phyloP scores from a whole-genome alignment of 106 monocot species.

The Hemerocallis citrina region DNA sequence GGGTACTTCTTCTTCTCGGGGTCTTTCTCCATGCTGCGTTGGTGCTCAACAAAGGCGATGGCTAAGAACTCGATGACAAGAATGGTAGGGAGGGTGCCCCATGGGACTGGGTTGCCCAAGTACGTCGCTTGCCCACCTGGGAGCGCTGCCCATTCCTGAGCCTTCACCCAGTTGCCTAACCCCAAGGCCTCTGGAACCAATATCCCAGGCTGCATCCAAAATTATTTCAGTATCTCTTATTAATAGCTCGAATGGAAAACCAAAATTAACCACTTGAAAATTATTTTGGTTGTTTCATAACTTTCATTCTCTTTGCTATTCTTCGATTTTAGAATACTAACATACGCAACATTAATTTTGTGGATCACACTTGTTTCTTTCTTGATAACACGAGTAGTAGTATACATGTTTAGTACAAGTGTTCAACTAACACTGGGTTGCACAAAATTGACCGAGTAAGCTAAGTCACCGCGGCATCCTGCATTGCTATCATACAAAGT shows the following conservation, averaged over 20 bases:
- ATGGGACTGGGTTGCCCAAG: constrained; percentile 88
- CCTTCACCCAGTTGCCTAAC: constrained; percentile 92
- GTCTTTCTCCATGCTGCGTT: constrained; percentile 97
- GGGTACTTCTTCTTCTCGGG: constrained; percentile 98
- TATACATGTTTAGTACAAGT: no score
- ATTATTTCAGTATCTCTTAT: not conserved
- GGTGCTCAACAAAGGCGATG: constrained; percentile 93
- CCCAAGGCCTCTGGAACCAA: constrained; percentile 87
- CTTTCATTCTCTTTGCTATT: not conserved
- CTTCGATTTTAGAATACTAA: not conserved
- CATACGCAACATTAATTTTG: not conserved
- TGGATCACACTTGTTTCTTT: not conserved
- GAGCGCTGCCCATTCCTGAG: constrained; percentile 88
- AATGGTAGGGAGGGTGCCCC: constrained; percentile 89
- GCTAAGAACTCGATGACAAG: constrained; percentile 77
- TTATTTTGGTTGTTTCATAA: not conserved
- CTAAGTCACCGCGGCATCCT: no score
- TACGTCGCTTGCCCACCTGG: constrained; percentile 90
- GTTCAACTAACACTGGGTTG: no score
- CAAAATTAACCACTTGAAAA: not conserved
- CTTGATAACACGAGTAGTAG: not conserved
- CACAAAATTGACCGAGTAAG: no score
- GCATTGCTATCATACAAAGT: no score
- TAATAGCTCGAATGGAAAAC: not conserved
- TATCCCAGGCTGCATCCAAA: constrained; percentile 55